phyloP scores from a whole-genome alignment of 257 asterid genomes.

The Phtheirospermum japonicum region DNA sequence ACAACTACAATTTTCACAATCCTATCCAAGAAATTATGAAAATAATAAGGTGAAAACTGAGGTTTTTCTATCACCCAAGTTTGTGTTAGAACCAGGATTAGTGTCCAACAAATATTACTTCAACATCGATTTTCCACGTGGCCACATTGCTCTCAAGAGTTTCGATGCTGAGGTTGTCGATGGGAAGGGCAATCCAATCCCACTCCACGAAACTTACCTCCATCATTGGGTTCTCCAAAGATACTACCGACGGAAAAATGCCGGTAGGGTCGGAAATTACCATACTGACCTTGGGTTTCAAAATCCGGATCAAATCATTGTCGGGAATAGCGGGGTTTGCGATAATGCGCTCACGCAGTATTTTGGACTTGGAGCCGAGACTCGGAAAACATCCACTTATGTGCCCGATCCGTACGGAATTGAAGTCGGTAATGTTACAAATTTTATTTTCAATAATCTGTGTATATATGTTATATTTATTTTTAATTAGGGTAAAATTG shows the following conservation, averaged over 20 bases:
- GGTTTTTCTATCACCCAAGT: slow-evolving; percentile 54
- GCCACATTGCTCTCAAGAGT: slow-evolving; percentile 67
- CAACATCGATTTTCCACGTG: slow-evolving; percentile 55
- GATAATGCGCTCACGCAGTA: slow-evolving; percentile 48
- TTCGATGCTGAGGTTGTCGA: slow-evolving; percentile 66
- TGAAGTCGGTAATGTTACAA: slow-evolving; percentile 30
- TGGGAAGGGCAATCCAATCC: slow-evolving; percentile 53
- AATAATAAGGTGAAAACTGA: slow-evolving; percentile 38
- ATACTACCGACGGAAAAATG: slow-evolving; percentile 36
- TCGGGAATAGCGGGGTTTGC: slow-evolving; percentile 60
- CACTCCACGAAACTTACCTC: slow-evolving; percentile 71
- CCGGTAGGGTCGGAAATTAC: slow-evolving; percentile 25
- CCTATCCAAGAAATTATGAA: slow-evolving; percentile 3
- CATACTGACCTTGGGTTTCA: slow-evolving; percentile 25
- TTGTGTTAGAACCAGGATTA: slow-evolving; percentile 58
- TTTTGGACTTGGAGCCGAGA: slow-evolving; percentile 91
- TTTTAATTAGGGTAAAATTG: too few species aligned
- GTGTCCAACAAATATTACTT: slow-evolving; percentile 49
- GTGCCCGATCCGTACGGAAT: slow-evolving; percentile 83
- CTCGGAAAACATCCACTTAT: slow-evolving; percentile 52
- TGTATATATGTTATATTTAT: too few species aligned
- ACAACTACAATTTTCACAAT: slow-evolving; percentile 9
- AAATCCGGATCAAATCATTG: slow-evolving; percentile 31
- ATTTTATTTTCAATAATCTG: too few species aligned
- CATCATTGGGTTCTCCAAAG: slow-evolving; percentile 68